Base-by-base conservation (phyloP, 225 moss, liverwort and hornwort species). In the Straminergon stramineum region DNA sequence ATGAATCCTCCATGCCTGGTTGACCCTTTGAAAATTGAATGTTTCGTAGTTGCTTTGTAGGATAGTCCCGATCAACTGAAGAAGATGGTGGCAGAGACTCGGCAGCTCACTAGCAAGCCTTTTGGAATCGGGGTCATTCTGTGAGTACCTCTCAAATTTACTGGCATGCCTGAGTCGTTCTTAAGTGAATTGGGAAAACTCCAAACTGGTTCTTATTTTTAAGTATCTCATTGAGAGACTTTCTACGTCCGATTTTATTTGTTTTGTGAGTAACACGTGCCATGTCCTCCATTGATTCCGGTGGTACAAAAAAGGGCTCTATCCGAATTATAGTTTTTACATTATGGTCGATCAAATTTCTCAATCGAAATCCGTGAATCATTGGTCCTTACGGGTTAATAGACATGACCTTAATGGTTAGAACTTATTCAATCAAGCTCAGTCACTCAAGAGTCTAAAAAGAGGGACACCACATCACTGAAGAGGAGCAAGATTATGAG, bases 71-170 rank as follows among this genome's bases (percentile, higher is more conserved):
- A 96, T 48, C 43, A 93, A 70, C 93, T 97, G 69, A 92, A 93
- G 90, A 91, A 91, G 65, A 89, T 97, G 91, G 94, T 99, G 90
- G 88, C 91, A 56, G 91, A 94, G 45, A 99, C 99, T 12, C 93
- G 97, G 81, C 85, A 93, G 92, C 92, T 96, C 56, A 99, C 97
- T 26, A 79, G 88, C 86, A 92, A 95, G 84, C 97, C 97, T 15
- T 99, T 99, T 88, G 99, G 97, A 63, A 81, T 99, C 34, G 97
- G 90, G 23, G 79, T 97, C 79, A 90, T 99, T 56, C 90, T 99
- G 93, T 84, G 69, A 90, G 85, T 94, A 88, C 23, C 55, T 83
- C 94, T 75, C 79, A 34, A 69, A 35, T 79, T 41, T 41, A 91
- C 31, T 91, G 45, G 22, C 13, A 18, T 63, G 39, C 20, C 67